These are phyloP conservation scores for Kluyveromyces wickerhamii DNA, from an alignment of 805 yeast genomes.

Conservation along the genomic window DNA sequence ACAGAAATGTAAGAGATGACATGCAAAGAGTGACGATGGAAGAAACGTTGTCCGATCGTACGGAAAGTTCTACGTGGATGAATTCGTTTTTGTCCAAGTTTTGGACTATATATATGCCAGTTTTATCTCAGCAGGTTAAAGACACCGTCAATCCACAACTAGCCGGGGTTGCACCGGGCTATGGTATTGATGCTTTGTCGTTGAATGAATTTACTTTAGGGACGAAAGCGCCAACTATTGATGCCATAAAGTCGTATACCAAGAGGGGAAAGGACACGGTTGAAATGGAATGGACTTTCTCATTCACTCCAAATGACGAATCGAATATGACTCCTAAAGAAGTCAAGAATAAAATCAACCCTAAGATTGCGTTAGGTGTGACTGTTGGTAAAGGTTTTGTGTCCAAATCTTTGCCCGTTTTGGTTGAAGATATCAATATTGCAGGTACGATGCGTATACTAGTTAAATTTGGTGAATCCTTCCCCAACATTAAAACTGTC, in stretches of 20 bases:
- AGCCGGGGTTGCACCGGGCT: slow-evolving; percentile 71
- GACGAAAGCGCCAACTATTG: slow-evolving; percentile 69
- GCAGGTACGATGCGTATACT: slow-evolving; percentile 63
- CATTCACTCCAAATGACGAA: slow-evolving; percentile 74
- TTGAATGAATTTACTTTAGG: slow-evolving; percentile 77
- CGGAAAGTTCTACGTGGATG: slow-evolving; percentile 77
- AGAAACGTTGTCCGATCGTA: slow-evolving; percentile 52
- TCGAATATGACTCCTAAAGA: slow-evolving; percentile 78
- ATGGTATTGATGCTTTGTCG: slow-evolving; percentile 67
- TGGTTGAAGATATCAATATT: slow-evolving; percentile 74
- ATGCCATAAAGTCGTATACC: slow-evolving; percentile 65
- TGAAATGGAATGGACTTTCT: slow-evolving; percentile 81
- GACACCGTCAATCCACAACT: slow-evolving; percentile 59
- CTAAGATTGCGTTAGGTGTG: slow-evolving; percentile 74
- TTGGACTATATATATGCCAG: slow-evolving; percentile 88
- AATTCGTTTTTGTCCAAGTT: slow-evolving; percentile 70
- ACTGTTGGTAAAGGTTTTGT: slow-evolving; percentile 76
- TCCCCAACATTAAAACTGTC: slow-evolving; percentile 73
- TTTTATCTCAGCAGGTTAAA: slow-evolving; percentile 65
- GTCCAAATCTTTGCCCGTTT: slow-evolving; percentile 65
- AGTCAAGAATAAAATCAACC: slow-evolving; percentile 61
- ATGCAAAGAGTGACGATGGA: slow-evolving; percentile 56
- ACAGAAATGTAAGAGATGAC: slow-evolving; percentile 68
- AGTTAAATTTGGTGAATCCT: slow-evolving; percentile 50
- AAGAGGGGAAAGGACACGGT: slow-evolving; percentile 57